phyloP scores from a whole-genome alignment of 805 yeast genomes.

The Candida yuanshanica region DNA sequence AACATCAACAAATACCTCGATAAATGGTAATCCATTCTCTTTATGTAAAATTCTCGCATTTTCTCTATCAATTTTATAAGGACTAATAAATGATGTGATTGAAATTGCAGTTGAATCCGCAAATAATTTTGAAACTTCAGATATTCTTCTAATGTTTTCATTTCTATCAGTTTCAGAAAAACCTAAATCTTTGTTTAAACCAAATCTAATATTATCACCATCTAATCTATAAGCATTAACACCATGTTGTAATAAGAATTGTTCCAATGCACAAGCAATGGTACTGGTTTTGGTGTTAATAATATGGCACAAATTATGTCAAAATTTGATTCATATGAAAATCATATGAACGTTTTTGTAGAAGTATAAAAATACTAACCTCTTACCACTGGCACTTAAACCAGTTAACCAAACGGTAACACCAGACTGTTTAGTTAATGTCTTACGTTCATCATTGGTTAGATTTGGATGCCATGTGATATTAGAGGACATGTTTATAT shows the following conservation, averaged over 20 bases:
- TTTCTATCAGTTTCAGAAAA: slow-evolving; percentile 88
- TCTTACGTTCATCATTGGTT: slow-evolving; percentile 74
- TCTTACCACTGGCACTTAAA: slow-evolving; percentile 89
- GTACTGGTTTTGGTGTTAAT: slow-evolving; percentile 46
- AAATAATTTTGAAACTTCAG: slow-evolving; percentile 90
- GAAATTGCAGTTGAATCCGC: slow-evolving; percentile 89
- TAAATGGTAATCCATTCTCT: slow-evolving; percentile 69
- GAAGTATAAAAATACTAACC: slow-evolving; percentile 11
- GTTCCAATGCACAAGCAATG: slow-evolving; percentile 92
- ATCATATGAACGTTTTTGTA: no score
- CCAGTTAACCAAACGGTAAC: slow-evolving; percentile 96
- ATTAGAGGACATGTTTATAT: slow-evolving; percentile 82
- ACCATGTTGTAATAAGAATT: slow-evolving; percentile 62
- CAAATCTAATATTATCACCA: slow-evolving; percentile 92
- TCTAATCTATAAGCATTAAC: slow-evolving; percentile 82
- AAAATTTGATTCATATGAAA: no score
- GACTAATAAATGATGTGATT: slow-evolving; percentile 88
- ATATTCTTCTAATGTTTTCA: slow-evolving; percentile 91
- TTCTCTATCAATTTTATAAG: slow-evolving; percentile 79
- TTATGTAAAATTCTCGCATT: slow-evolving; percentile 82
- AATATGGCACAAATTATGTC: slow-evolving; percentile 24
- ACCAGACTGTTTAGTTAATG: slow-evolving; percentile 72
- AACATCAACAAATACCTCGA: slow-evolving; percentile 89
- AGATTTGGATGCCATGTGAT: slow-evolving; percentile 95
- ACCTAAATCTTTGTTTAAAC: slow-evolving; percentile 91